A percentile compares a stretch with the other conserved stretches of the same genome.
Evolutionary conservation across 1,139 yeast species (phyloP).

Genomic region (Pichia sp.): DNA sequence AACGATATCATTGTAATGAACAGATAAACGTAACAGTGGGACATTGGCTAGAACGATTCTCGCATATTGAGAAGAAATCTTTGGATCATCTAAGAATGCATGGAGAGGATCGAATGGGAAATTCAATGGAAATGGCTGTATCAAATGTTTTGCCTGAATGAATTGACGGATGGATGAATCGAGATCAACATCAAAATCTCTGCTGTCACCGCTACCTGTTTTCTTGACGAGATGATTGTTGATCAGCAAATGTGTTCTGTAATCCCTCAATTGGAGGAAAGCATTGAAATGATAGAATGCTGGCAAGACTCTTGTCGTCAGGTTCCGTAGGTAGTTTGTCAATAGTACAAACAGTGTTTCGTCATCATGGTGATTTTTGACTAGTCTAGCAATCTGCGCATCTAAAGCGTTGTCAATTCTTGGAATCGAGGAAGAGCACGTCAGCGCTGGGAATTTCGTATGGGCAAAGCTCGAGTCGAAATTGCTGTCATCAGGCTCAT

Average conservation of each 20-base stretch:
- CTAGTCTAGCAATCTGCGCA: slow-evolving; percentile 16
- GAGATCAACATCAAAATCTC: slow-evolving; percentile 6
- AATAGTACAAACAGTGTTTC: slow-evolving; percentile 25
- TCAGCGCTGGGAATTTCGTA: slow-evolving; percentile 7
- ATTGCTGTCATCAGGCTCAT: not conserved
- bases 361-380: slow-evolving; percentile 30
- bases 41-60: slow-evolving; percentile 19
- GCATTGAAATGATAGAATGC: slow-evolving; percentile 25
- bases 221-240: slow-evolving; percentile 6
- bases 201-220: not conserved
- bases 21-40: slow-evolving; percentile 17
- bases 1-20: slow-evolving; percentile 12
- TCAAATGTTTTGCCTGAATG: slow-evolving; percentile 23
- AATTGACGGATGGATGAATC: slow-evolving; percentile 22
- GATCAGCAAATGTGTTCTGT: slow-evolving; percentile 19
- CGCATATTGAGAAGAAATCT: slow-evolving; percentile 17
- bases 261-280: slow-evolving; percentile 21
- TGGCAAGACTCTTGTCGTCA: slow-evolving; percentile 23
- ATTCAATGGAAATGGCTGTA: slow-evolving; percentile 30
- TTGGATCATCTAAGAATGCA: slow-evolving; percentile 20
- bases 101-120: slow-evolving; percentile 22
- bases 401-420: slow-evolving; percentile 24
- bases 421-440: slow-evolving; percentile 18
- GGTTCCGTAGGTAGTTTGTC: slow-evolving; percentile 24
- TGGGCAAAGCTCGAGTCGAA: not conserved